Conservation (phyloP, 768 basidiomycete genomes). For the Tulasnella sp. region DNA sequence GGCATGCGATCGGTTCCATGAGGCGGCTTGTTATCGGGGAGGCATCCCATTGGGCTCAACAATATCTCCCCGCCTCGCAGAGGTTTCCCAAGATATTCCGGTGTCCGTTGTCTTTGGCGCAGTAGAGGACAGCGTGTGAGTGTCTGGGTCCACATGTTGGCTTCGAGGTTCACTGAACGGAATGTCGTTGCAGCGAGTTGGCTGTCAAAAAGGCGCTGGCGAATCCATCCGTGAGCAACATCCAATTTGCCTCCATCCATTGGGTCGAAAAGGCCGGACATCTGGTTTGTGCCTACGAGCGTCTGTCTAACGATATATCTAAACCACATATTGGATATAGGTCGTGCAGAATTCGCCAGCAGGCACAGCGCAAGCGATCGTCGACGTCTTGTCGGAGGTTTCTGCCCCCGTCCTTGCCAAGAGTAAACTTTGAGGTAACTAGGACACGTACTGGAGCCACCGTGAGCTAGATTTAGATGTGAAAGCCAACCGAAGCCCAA, state of each 20-base stretch:
- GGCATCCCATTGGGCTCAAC: not conserved
- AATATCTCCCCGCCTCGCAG: not conserved
- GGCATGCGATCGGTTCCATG: constrained; percentile 2
- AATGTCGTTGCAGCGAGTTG: not conserved
- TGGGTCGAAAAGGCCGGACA: constrained; percentile 1
- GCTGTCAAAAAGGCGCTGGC: not conserved
- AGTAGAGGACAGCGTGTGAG: not conserved
- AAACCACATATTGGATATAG: not conserved
- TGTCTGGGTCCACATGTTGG: not conserved
- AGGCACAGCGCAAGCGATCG: not conserved
- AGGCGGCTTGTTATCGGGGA: constrained; percentile 10
- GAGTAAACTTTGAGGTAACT: not conserved
- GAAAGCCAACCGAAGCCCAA: not conserved
- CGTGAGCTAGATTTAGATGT: too few species aligned
- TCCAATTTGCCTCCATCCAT: not conserved
- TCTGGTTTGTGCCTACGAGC: not conserved
- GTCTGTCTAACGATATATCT: not conserved
- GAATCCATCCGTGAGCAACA: not conserved
- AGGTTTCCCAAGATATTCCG: not conserved
- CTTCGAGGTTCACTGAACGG: not conserved
- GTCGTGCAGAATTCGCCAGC: not conserved
- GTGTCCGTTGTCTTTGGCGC: not conserved
- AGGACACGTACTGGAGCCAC: too few species aligned
- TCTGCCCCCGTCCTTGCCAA: not conserved
- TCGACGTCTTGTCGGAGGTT: not conserved